Evolutionary conservation across 805 yeast genomes (phyloP).

Genomic region (Kuraishia piskuri): DNA sequence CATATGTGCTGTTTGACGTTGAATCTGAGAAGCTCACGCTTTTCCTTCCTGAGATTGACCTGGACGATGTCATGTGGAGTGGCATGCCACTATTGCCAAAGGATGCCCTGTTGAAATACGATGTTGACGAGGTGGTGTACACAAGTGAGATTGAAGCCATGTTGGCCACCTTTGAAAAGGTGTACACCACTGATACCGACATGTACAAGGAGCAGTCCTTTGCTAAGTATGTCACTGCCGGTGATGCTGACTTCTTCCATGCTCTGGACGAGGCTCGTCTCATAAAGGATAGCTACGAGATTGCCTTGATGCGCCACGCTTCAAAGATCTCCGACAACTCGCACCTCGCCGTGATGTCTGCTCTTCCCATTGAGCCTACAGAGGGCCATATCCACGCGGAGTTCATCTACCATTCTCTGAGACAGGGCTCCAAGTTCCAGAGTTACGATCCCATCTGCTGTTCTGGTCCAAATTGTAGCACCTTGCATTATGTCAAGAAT

Average conservation of each 20-base stretch:
- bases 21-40: constrained; percentile 49
- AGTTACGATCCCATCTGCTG: constrained; percentile 96
- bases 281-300: constrained; percentile 78
- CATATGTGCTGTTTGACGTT: constrained; percentile 54
- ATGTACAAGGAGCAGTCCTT: constrained; percentile 29
- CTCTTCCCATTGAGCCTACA: constrained; percentile 75
- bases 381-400: constrained; percentile 96
- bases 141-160: constrained; percentile 36
- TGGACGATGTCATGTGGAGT: constrained; percentile 94
- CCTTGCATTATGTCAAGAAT: constrained; percentile 82
- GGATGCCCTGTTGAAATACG: constrained; percentile 57
- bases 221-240: constrained; percentile 28
- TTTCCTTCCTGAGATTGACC: constrained; percentile 76
- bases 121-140: constrained; percentile 76
- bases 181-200: constrained; percentile 51
- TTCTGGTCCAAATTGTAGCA: constrained; percentile 84
- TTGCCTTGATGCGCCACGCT: constrained; percentile 71
- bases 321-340: constrained; percentile 79
- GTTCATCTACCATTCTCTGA: constrained; percentile 82
- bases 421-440: constrained; percentile 87
- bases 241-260: constrained; percentile 42
- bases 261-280: constrained; percentile 85
- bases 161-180: constrained; percentile 21
- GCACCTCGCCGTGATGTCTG: constrained; percentile 89
- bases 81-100: constrained; percentile 71